Base-by-base conservation (phyloP, 805 yeast species). In the Nakazawaea molendinolei region DNA sequence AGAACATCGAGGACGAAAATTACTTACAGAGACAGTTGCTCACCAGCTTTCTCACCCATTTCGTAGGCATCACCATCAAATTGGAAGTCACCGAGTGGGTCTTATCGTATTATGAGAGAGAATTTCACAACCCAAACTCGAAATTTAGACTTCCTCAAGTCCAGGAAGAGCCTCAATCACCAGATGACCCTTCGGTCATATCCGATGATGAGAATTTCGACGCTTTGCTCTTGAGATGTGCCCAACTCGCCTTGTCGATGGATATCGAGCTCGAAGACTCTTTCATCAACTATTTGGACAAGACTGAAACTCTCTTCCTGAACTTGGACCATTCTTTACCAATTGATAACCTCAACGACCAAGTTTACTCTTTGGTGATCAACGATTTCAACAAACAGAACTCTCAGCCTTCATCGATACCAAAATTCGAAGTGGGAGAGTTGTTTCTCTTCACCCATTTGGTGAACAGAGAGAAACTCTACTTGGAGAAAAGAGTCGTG, bases 21-120 rank as follows among this genome's bases (percentile, higher is more conserved):
- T 69, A 67, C 39, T 57, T 81, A 23, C 90, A 84, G 49, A 67
- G 85, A 24, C 73, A 71, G 44, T 58, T 87, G 28, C 58, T 90
- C 35, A 74, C 78, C 26, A 69, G 79, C 31, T 71, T 83, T 31
- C 44, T 81, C 15, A 71, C 89, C 1, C 69, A 74, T 46, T 51
- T 70, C 2, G 56, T 75, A 10, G 71, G 66, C 26, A 48, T 67
- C 9, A 45, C 65, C 14, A 14, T 33, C 5, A 13, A 13, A 12
- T 8, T 13, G 13, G 33, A 34, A 9, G 16, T 39, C 3, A 14
- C 46, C 6, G 9, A 20, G 23, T 34, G 38, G 37, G 26, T 29
- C 13, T 23, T 15, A 24, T 26, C 31, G 12, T 30, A 18, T 22
- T 36, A 34, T 20, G 10, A 4, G 9, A 13, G 21, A 16, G 23